Evolutionary conservation across 768 basidiomycete genomes (phyloP), one percentile per base, ranked within the genome.

Genomic region (Cubamyces lactineus): DNA sequence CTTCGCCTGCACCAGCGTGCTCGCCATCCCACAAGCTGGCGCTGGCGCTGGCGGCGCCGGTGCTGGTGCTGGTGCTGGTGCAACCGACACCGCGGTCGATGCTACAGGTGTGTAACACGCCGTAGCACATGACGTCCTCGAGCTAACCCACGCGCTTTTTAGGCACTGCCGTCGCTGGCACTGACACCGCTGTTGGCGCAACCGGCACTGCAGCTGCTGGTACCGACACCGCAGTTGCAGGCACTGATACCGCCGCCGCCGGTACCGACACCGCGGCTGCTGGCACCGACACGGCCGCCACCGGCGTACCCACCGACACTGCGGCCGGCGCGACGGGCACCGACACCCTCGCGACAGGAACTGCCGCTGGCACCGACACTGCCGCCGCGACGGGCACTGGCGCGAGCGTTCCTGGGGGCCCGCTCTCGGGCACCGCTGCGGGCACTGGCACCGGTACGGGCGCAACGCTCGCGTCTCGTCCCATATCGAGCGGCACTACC

Each of bases 1-100:
- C 23, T 34, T 62, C 49, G 49, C 49, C 19, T 57, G 41, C 50
- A 21, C 49, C 21, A 47, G 55, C 43, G 55, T 62, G 8, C 38
- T 46, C 5, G 61, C 61, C 12, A 49, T 57, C 26, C 42, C 61
- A 5, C 48, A 50, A 28, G 55, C 11, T 8, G 48, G 46, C 19
- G 26, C 52, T 17, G 42, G 21, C 4, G 26, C 53, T 3, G 53
- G 34, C 30, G 28, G 28, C 7, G 55, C 11, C 5, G 48, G 46
- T 13, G 26, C 52, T 11, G 42, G 21, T 4, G 24, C 53, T 2
- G 53, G 19, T 21, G 23, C 53, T 21, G 41, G 40, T 45, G 51
- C 57, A 41, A 21, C 51, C 1, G 50, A 53, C 42, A 45, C 51
- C 12, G n/a, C 23, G 42, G 39, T 7, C 15, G 28, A 38, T 16